These are phyloP conservation scores for Trichophyton equinum DNA, from an alignment of 2,329 filamentous ascomycete species.

Conservation along the genomic window DNA sequence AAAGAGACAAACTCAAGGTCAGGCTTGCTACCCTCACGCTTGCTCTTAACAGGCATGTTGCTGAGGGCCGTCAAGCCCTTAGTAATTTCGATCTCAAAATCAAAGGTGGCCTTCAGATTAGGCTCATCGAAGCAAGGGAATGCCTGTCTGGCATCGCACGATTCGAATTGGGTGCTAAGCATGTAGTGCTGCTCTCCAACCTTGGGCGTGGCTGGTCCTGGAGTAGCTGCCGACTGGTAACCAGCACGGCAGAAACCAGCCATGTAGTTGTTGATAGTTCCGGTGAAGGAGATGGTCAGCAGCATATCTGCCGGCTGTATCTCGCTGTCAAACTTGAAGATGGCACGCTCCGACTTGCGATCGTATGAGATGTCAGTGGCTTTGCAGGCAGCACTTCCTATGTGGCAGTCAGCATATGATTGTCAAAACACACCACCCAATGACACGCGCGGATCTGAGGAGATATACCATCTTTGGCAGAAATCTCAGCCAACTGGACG, in stretches of 20 bases:
- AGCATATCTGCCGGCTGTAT: conserved; percentile 56
- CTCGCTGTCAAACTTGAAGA: conserved; percentile 61
- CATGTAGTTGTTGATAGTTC: conserved; percentile 80
- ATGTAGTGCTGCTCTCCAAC: conserved; percentile 55
- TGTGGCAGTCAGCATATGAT: not conserved
- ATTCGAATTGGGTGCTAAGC: conserved; percentile 95
- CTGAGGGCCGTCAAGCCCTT: conserved; percentile 77
- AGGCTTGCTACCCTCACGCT: conserved; percentile 54
- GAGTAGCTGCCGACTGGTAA: conserved; percentile 67
- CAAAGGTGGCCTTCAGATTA: conserved; percentile 90
- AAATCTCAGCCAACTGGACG: conserved; percentile 47
- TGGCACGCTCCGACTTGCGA: conserved; percentile 69
- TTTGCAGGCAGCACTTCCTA: conserved; percentile 24
- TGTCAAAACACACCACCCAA: not conserved
- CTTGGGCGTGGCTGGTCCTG: conserved; percentile 64
- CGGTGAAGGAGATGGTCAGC: conserved; percentile 62
- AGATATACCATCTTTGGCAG: conserved; percentile 24
- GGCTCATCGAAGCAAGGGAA: conserved; percentile 99
- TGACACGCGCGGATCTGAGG: not conserved
- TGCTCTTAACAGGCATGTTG: conserved; percentile 84
- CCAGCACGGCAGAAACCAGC: conserved; percentile 87
- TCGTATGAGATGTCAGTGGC: conserved; percentile 65
- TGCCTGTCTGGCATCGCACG: conserved; percentile 83
- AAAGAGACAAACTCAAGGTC: conserved; percentile 59
- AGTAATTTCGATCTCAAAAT: conserved; percentile 84